Percentiles rank a stretch among this genome's conserved stretches.
phyloP scores from a whole-genome alignment of 2,329 filamentous ascomycete genomes.

The Pestalotiopsis sp. region DNA sequence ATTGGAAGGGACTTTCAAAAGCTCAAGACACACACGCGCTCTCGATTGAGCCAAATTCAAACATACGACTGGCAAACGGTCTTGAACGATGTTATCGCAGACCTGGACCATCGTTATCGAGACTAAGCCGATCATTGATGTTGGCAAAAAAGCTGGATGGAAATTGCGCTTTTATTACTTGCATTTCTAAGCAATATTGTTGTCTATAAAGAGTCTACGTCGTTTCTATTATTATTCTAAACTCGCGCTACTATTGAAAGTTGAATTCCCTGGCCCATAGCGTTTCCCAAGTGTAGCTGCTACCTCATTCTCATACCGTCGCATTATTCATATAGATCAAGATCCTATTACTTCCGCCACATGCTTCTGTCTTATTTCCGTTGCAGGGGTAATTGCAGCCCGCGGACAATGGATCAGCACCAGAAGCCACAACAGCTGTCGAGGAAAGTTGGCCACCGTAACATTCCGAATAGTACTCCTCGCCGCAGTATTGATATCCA shows the following conservation, averaged over 20 bases:
- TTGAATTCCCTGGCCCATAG: too few species aligned
- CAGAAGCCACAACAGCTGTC: neutral
- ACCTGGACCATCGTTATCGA: neutral
- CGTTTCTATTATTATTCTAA: too few species aligned
- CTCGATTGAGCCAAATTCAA: neutral
- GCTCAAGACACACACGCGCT: neutral
- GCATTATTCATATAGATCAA: neutral
- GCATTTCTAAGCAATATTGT: too few species aligned
- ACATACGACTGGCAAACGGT: neutral
- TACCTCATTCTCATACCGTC: neutral
- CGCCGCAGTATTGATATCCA: neutral
- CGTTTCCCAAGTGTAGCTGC: too few species aligned
- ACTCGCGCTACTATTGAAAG: too few species aligned
- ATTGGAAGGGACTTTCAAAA: neutral
- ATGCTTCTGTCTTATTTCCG: neutral
- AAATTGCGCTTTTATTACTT: too few species aligned
- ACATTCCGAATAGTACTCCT: constrained; percentile 1
- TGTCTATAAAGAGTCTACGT: too few species aligned
- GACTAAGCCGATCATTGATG: neutral
- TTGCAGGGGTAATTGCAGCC: neutral
- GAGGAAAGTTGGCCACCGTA: neutral
- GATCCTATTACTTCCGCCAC: neutral
- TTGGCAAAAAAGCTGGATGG: neutral
- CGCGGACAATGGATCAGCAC: neutral
- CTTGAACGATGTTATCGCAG: neutral